Evolutionary conservation across 202 grass and related monocot species (phyloP), one percentile per base, ranked within the genome.

Genomic region (Dendrocalamus latiflorus): DNA sequence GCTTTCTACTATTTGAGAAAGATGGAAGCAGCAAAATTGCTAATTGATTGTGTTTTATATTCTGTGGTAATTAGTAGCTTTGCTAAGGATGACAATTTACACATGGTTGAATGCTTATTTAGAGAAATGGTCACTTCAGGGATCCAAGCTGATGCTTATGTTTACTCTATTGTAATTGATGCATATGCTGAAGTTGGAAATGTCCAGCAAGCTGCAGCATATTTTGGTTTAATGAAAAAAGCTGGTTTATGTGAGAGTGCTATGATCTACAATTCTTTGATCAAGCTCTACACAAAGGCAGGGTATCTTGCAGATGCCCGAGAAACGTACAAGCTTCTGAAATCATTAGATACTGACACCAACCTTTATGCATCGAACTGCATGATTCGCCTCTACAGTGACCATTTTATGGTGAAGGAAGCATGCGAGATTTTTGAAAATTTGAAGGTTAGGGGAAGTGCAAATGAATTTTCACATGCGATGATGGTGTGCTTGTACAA

Each of bases 391-490:
- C 85, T 98, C 63, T 98, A 95, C 45, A 81, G 87, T 87, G 93
- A 95, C 75, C 81, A 98, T 91, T 85, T 38, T 70, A 91, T 95
- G 91, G 82, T 98, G 62, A 91, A 84, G 18, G 91, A 98, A 88
- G 95, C 93, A 80, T 73, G 86, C 26, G 91, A 93, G 26, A 70
- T 98, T 61, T 98, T 98, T 89, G 78, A 90, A 41, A 78, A 85
- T 33, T 73, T 98, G 80, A 95, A 89, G 85, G 34, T 30, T 38
- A 74, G 38, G 47, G 85, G 80, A 87, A 79, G 64, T 17, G 91
- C 83, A 65, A 98, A 98, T 83, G 95, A 95, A 73, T 95, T 98
- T 71, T 95, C 93, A 47, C 86, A 95, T 73, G 89, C 86, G 56
- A n/a, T n/a, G n/a, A n/a, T n/a, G n/a, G n/a, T n/a, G n/a, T n/a